A percentile compares a stretch with the other conserved stretches of the same genome.
These are phyloP conservation scores for Botrytis fragariae DNA, from an alignment of 2,329 filamentous ascomycete genomes.

Conservation along the genomic window DNA sequence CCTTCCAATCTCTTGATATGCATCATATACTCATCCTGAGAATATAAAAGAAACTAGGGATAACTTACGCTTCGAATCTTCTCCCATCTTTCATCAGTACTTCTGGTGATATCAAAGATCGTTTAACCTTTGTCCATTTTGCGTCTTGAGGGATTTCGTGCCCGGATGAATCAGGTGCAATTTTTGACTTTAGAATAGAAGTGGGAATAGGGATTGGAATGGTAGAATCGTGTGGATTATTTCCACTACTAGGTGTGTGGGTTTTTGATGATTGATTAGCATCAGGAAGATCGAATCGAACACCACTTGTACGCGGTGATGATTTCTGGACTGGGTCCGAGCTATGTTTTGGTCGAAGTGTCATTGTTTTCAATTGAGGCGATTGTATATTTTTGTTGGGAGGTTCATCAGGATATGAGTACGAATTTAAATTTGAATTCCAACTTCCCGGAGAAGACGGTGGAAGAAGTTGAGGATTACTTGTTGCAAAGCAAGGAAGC, in stretches of 20 bases:
- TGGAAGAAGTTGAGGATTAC: neutral
- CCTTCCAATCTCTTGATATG: neutral
- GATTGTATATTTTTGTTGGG: slow-evolving; percentile 24
- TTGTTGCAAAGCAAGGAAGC: neutral
- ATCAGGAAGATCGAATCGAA: slow-evolving; percentile 24
- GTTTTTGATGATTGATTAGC: slow-evolving; percentile 13
- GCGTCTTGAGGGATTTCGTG: slow-evolving; percentile 56
- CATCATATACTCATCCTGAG: neutral
- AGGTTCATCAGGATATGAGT: neutral
- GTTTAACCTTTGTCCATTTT: slow-evolving; percentile 58
- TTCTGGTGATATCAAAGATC: slow-evolving; percentile 56
- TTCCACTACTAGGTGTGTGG: neutral
- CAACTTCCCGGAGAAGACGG: neutral
- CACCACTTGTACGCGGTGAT: slow-evolving; percentile 23
- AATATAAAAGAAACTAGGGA: neutral
- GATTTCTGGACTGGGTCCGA: slow-evolving; percentile 20
- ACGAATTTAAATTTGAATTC: neutral
- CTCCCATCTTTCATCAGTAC: slow-evolving; percentile 54
- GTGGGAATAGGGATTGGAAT: neutral
- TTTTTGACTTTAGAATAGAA: slow-evolving; percentile 15
- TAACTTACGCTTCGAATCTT: slow-evolving; percentile 53
- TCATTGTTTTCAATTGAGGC: slow-evolving; percentile 15
- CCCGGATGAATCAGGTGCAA: slow-evolving; percentile 58
- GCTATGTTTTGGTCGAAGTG: slow-evolving; percentile 25
- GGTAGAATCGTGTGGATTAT: slow-evolving; percentile 22